Evolutionary conservation across 768 basidiomycete genomes (phyloP).

Genomic region (Russula vinacea): DNA sequence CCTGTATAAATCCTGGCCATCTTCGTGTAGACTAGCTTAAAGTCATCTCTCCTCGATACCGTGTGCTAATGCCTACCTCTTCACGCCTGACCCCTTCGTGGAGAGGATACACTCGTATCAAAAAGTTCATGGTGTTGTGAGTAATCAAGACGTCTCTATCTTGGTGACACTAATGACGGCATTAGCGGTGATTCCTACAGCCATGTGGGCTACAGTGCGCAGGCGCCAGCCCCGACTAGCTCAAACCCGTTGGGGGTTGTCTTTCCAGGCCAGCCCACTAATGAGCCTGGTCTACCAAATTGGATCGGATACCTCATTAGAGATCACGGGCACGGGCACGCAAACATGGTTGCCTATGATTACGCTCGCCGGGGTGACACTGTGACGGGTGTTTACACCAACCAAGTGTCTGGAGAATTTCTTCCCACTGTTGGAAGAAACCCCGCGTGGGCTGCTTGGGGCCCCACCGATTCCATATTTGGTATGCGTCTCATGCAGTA

Average conservation of each 20-base stretch:
- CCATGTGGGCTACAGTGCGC: conserved; percentile 25
- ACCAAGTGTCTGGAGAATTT: conserved; percentile 24
- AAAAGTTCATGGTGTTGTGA: conserved; percentile 26
- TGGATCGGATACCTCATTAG: conserved; percentile 28
- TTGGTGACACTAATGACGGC: neutral
- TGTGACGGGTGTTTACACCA: conserved; percentile 29
- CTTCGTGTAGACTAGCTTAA: neutral
- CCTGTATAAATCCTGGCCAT: conserved; percentile 6
- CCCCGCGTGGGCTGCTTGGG: conserved; percentile 44
- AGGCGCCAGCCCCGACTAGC: conserved; percentile 22
- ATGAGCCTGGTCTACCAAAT: conserved; percentile 25
- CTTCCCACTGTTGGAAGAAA: conserved; percentile 37
- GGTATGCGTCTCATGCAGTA: conserved; percentile 36
- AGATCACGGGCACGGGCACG: conserved; percentile 25
- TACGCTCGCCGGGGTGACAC: conserved; percentile 30
- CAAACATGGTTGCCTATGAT: conserved; percentile 29
- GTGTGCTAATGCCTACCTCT: conserved; percentile 17
- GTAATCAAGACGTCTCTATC: conserved; percentile 1
- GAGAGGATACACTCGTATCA: conserved; percentile 22
- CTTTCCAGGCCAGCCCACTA: conserved; percentile 23
- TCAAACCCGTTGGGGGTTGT: conserved; percentile 25
- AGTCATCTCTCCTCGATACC: conserved; percentile 3
- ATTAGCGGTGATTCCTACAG: conserved; percentile 26
- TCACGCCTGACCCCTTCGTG: conserved; percentile 26
- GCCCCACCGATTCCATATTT: conserved; percentile 45